Conservation (phyloP, 2,329 filamentous ascomycete genomes). For the Hypoxylon sp. region DNA sequence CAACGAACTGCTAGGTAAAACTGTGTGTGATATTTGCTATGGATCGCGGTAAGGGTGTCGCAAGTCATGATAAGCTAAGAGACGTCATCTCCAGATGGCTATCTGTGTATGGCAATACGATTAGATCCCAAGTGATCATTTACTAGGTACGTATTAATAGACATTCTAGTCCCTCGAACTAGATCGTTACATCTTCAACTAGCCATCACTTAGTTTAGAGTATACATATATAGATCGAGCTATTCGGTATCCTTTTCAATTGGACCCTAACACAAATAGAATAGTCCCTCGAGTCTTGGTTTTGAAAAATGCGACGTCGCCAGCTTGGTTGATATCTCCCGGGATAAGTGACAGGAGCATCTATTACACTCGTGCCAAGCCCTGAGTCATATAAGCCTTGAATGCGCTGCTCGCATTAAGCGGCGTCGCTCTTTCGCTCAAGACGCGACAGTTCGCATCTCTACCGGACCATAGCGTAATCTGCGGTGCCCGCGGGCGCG, state of each 20-base stretch:
- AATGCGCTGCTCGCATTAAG: too few relatives aligned
- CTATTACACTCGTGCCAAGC: too few relatives aligned
- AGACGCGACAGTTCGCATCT: too few relatives aligned
- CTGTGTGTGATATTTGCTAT: neutral
- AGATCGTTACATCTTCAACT: neutral
- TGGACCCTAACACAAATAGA: too few relatives aligned
- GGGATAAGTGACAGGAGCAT: too few relatives aligned
- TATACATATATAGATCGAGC: neutral
- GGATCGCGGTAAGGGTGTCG: neutral
- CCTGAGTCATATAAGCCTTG: neutral
- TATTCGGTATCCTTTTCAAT: too few relatives aligned
- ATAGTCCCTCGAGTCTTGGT: too few relatives aligned
- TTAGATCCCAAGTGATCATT: neutral
- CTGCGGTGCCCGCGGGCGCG: neutral
- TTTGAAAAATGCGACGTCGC: neutral
- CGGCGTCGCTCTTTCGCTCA: too few relatives aligned
- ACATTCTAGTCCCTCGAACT: neutral
- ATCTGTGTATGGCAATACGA: neutral
- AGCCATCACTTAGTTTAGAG: neutral
- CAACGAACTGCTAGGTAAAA: neutral
- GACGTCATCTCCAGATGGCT: too few relatives aligned
- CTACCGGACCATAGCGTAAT: neutral
- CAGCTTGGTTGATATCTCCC: neutral
- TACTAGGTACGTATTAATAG: neutral
- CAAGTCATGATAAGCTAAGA: neutral